These are phyloP conservation scores for Rhipidocladum racemiflorum DNA, from an alignment of 176 grass and related monocot genomes.

Conservation along the genomic window DNA sequence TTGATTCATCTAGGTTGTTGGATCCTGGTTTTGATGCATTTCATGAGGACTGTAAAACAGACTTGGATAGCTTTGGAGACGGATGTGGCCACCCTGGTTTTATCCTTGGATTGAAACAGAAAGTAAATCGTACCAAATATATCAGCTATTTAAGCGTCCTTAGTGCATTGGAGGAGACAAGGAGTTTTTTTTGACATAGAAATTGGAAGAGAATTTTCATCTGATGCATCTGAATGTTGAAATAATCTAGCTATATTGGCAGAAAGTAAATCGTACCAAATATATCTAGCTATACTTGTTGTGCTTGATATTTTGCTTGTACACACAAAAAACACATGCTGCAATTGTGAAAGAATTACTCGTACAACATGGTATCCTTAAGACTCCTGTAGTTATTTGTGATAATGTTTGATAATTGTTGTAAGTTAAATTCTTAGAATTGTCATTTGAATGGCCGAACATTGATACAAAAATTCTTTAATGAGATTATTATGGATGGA, in stretches of 20 bases:
- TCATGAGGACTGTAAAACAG: not conserved
- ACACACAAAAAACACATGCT: not conserved
- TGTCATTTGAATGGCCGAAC: too few species aligned
- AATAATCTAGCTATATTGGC: not conserved
- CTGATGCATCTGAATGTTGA: not conserved
- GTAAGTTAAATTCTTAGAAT: slow-evolving; percentile 18
- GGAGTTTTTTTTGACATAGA: not conserved
- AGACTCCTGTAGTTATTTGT: not conserved
- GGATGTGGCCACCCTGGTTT: not conserved
- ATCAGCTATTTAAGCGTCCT: not conserved
- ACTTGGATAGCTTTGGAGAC: too few species aligned
- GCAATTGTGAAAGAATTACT: slow-evolving; percentile 3
- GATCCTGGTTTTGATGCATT: not conserved
- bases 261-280: not conserved
- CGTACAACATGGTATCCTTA: not conserved
- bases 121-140: not conserved
- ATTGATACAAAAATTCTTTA: too few species aligned
- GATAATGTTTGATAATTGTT: slow-evolving; percentile 16
- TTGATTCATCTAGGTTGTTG: not conserved
- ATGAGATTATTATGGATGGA: too few species aligned
- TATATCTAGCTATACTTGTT: not conserved
- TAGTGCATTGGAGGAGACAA: not conserved
- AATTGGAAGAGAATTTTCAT: not conserved
- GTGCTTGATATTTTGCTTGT: not conserved
- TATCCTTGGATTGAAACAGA: not conserved